phyloP scores from a whole-genome alignment of 805 yeast genomes.

The Nakazawaea holstii region DNA sequence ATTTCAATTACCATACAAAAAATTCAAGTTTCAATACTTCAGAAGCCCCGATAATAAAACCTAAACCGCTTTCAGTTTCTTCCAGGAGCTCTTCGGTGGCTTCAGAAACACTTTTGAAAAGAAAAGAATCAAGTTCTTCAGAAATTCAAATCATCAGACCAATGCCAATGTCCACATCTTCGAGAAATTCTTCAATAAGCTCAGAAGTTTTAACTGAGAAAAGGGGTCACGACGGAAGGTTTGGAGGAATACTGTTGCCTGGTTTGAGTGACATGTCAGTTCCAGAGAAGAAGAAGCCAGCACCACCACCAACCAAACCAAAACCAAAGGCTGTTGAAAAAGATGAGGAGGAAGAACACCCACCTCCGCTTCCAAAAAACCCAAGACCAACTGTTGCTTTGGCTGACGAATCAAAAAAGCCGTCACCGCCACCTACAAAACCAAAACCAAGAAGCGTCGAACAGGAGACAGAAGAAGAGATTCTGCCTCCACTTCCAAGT shows the following conservation, averaged over 20 bases:
- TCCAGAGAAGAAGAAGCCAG: background rate
- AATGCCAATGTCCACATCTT: background rate
- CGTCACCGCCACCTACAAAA: slow-evolving; percentile 1
- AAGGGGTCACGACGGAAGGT: background rate
- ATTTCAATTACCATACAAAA: no score
- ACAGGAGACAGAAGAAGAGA: no score
- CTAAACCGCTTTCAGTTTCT: no score
- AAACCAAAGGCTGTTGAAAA: slow-evolving; percentile 3
- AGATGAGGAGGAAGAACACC: slow-evolving; percentile 4
- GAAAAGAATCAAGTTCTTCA: no score
- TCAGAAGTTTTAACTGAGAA: background rate
- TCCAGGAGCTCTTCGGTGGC: no score
- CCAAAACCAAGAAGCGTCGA: slow-evolving; percentile 2
- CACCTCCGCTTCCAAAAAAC: slow-evolving; percentile 11
- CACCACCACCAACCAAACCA: slow-evolving; percentile 9
- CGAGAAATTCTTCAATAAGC: background rate
- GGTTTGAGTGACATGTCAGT: background rate
- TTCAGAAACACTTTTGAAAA: no score
- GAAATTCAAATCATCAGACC: background rate
- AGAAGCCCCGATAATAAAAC: no score
- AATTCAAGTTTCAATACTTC: no score
- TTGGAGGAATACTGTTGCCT: background rate
- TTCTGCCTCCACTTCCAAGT: no score
- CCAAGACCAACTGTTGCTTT: slow-evolving; percentile 9
- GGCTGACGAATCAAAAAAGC: background rate